Base-by-base conservation (phyloP, 2,329 filamentous ascomycete genomes). In the Monosporascus sp. region DNA sequence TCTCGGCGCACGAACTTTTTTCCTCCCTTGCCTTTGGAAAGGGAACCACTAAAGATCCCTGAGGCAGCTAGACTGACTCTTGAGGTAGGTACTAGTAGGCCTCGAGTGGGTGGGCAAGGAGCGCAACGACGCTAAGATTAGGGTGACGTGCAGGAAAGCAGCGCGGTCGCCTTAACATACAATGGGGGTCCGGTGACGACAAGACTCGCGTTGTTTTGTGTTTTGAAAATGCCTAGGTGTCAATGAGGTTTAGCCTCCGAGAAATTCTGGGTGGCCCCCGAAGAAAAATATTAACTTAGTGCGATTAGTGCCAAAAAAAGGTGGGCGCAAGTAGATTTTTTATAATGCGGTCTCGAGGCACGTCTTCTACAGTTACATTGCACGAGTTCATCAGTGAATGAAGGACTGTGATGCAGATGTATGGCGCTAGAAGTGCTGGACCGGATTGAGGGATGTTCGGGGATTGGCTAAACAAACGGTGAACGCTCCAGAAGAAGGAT, bases 341-440 rank as follows among this genome's bases (percentile, higher is more conserved):
- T 65, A 62, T 60, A 61, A 65, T 66, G 64, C 63, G 65, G 59
- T 60, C 54, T 57, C 57, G 57, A 63, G 61, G 62, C 61, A 65
- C 54, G 57, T 31, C 31, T 11, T 34, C 11, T n/a, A 46, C 5
- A 46, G 43, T 46, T 46, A 46, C 43, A 46, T 46, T 24, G 43
- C 43, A 46, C 24, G 43, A 46, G 22, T 46, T 27, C 43, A 46
- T 46, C 22, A 26, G n/a, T 16, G 43, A 9, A 46, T 46, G 43
- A 27, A 46, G 17, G 24, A 24, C 11, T 16, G 16, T 11, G 41
- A 27, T 46, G 43, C 22, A 31, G 22, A 26, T 46, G 43, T 46
- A 27, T 16, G 24, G 31, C 9, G 22, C n/a, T 46, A 46, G 43
- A 27, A 46, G n/a, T 26, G 22, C 24, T 31, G 9, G 43, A 31